Evolutionary conservation across 2,329 filamentous ascomycete genomes (phyloP), one percentile per base, ranked within the genome.

Genomic region (Aspergillus sp.): DNA sequence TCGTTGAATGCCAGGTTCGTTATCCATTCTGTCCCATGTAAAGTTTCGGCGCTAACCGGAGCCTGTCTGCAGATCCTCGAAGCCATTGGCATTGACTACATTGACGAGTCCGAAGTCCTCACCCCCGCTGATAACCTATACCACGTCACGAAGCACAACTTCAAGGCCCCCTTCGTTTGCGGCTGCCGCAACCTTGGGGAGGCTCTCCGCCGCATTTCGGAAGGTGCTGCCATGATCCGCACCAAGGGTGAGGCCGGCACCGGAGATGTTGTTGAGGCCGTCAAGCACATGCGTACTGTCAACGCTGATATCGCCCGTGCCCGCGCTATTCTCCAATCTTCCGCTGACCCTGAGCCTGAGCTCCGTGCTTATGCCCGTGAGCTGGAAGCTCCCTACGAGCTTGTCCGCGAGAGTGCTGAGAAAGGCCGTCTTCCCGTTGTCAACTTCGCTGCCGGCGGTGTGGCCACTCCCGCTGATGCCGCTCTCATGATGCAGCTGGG

Each of bases 401-500:
- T 99, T 60, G 84, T 99, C 34, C 89, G 88, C 74, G 87, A 96
- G 81, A 93, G 91, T 0, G 93, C 92, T 1, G 86, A 92, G 80
- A 82, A 96, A 63, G 92, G 92, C 43, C 84, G 95, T 50, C 81
- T 99, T 54, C 95, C 95, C 2, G 93, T 98, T 0, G 95, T 99
- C 63, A 98, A 98, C 82, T 98, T 99, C 68, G 95, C 95, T 0
- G 95, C 95, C 3, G 95, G 95, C n/a, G 95, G 95, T 57, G 90
- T 99, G n/a, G 95, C 95, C n/a, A 99, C 95, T 1, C 95, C 95
- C 0, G 95, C 95, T 0, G 95, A 99, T 76, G 95, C 95, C 0
- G 95, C 95, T 2, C 81, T 99, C 79, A 91, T 99, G 93, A 99
- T 99, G 95, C 93, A 98, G 82, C 81, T 99, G 63, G 95, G 95